phyloP scores from a whole-genome alignment of 805 yeast species.

The Wickerhamiella nectarea region DNA sequence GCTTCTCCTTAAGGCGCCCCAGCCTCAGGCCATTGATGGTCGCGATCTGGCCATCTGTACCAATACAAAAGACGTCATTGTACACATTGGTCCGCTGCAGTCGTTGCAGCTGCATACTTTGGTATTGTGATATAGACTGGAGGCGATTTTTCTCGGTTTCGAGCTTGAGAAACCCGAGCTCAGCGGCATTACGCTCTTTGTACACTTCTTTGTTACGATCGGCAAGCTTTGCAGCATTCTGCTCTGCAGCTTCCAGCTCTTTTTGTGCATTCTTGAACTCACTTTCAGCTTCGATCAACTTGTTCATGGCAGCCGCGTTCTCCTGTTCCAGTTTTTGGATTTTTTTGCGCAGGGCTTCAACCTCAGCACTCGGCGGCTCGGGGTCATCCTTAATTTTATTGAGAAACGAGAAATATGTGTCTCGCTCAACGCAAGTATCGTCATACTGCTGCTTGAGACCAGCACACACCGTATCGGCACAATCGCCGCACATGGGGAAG shows the following conservation, averaged over 20 bases:
- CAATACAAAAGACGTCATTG: constrained; percentile 68
- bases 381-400: constrained; percentile 50
- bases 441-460: constrained; percentile 59
- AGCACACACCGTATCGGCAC: constrained; percentile 52
- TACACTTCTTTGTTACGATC: constrained; percentile 36
- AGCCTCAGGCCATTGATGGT: constrained; percentile 74
- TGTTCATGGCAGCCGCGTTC: constrained; percentile 24
- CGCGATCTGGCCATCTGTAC: constrained; percentile 73
- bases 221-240: constrained; percentile 21
- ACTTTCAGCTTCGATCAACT: constrained; percentile 26
- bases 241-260: constrained; percentile 32
- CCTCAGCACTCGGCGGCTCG: constrained; percentile 33
- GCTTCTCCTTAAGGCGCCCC: constrained; percentile 48
- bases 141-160: constrained; percentile 47
- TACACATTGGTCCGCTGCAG: constrained; percentile 69
- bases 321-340: constrained; percentile 33
- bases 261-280: constrained; percentile 27
- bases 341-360: constrained; percentile 35
- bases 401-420: constrained; percentile 58
- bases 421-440: constrained; percentile 62
- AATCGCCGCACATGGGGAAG: constrained; percentile 78
- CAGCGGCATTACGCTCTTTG: constrained; percentile 40
- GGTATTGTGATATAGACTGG: constrained; percentile 47
- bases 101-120: constrained; percentile 52
- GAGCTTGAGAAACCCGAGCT: constrained; percentile 38